These are phyloP conservation scores for Phytophthora citricola DNA, from an alignment of 352 stramenopile species.

Conservation along the genomic window DNA sequence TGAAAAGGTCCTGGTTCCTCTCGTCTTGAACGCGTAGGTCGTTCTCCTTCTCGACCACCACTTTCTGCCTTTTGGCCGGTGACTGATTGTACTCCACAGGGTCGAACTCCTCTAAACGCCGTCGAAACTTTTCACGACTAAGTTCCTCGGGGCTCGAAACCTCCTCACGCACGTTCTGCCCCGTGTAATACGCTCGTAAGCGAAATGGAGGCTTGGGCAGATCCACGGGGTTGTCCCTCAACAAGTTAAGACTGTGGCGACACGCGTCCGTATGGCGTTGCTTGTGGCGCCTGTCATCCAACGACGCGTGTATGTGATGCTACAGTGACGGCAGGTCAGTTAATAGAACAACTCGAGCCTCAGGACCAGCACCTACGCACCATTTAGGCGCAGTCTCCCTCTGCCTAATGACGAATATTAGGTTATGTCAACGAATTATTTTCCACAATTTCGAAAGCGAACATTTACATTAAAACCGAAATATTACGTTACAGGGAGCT, in stretches of 20 bases:
- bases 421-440: constrained; percentile 17
- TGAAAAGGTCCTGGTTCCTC: constrained; percentile 44
- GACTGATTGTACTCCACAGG: constrained; percentile 54
- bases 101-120: constrained; percentile 50
- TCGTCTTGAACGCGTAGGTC: constrained; percentile 41
- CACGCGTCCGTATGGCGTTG: constrained; percentile 58
- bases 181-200: constrained; percentile 12
- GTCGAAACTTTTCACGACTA: constrained; percentile 47
- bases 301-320: constrained; percentile 49
- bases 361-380: constrained; percentile 19
- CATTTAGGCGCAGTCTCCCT: constrained; percentile 23
- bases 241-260: constrained; percentile 54
- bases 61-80: constrained; percentile 43
- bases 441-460: not conserved
- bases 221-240: constrained; percentile 48
- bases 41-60: constrained; percentile 37
- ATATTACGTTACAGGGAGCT: constrained; percentile 25
- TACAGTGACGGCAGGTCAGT: constrained; percentile 15
- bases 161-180: constrained; percentile 22
- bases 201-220: constrained; percentile 35
- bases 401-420: constrained; percentile 22
- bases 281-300: constrained; percentile 60
- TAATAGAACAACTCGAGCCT: not conserved
- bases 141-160: constrained; percentile 28
- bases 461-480: constrained; percentile 5